phyloP scores from a whole-genome alignment of 441 rosid genomes.

The Pelargonium australe region DNA sequence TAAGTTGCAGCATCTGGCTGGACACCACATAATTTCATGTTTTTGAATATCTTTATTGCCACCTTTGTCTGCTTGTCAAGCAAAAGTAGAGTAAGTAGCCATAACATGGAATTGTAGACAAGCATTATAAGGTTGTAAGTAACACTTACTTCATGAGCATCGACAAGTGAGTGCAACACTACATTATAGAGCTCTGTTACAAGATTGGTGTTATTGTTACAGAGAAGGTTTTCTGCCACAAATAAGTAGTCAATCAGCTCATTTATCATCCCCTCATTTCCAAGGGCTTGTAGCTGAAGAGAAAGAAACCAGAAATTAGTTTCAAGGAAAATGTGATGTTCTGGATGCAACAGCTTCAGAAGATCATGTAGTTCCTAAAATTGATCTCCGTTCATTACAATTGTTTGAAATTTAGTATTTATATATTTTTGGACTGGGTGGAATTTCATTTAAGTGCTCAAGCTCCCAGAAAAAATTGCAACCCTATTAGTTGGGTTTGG shows the following conservation, averaged over 20 bases:
- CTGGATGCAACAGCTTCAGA: neutral
- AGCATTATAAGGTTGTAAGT: conserved; percentile 16
- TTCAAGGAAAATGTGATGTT: neutral
- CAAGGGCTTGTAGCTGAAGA: conserved; percentile 68
- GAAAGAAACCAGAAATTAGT: conserved; percentile 16
- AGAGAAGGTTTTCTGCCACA: conserved; percentile 43
- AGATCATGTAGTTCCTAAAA: too few relatives aligned
- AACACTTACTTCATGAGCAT: conserved; percentile 55
- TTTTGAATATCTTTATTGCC: conserved; percentile 55
- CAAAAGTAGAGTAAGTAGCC: conserved; percentile 9
- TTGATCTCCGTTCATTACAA: too few relatives aligned
- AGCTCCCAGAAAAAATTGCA: too few relatives aligned
- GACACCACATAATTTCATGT: conserved; percentile 45
- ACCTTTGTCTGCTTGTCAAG: conserved; percentile 39
- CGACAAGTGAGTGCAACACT: conserved; percentile 63
- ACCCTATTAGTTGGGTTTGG: too few relatives aligned
- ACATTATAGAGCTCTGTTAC: conserved; percentile 47
- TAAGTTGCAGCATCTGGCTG: conserved; percentile 50
- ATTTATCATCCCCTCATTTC: conserved; percentile 67
- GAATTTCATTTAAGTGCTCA: too few relatives aligned
- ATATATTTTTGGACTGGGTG: too few relatives aligned
- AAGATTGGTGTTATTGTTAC: conserved; percentile 26
- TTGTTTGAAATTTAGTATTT: too few relatives aligned
- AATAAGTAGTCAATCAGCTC: conserved; percentile 51
- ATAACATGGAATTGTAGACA: conserved; percentile 8